Evolutionary conservation across 192 early-diverging fungal species (phyloP).

Genomic region (Haplosporangium gracile): DNA sequence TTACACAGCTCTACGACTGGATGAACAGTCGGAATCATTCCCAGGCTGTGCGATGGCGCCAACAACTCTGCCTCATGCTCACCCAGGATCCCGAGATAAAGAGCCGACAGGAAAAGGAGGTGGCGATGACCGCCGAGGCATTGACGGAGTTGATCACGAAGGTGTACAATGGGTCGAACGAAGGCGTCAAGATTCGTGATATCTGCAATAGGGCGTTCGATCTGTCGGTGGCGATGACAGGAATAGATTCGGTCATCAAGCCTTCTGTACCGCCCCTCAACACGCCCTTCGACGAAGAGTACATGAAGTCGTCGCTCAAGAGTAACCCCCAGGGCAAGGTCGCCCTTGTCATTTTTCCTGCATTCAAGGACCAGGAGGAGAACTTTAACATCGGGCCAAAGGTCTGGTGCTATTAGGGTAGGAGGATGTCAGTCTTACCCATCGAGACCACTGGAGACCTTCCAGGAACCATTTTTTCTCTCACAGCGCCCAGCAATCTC

Average conservation of each 20-base stretch:
- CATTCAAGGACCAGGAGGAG: conserved; percentile 24
- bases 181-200: conserved; percentile 31
- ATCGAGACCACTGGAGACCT: background rate
- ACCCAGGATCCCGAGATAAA: conserved; percentile 41
- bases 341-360: conserved; percentile 45
- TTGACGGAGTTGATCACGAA: conserved; percentile 25
- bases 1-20: conserved; percentile 49
- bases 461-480: background rate
- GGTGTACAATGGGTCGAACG: conserved; percentile 27
- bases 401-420: conserved; percentile 41
- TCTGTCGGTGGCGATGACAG: conserved; percentile 41
- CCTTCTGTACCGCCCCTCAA: conserved; percentile 8
- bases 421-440: too few species aligned
- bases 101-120: conserved; percentile 25
- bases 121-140: conserved; percentile 8
- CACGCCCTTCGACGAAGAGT: conserved; percentile 33
- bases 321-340: conserved; percentile 34
- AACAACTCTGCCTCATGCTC: conserved; percentile 50
- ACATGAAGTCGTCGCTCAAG: conserved; percentile 38
- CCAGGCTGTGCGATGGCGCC: conserved; percentile 50
- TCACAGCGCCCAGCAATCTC: background rate
- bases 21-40: conserved; percentile 29
- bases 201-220: conserved; percentile 41
- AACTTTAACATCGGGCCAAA: conserved; percentile 26
- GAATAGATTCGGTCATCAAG: conserved; percentile 21